Evolutionary conservation across 2,329 filamentous ascomycete genomes (phyloP).

Genomic region (Colletotrichum orchidophilum): DNA sequence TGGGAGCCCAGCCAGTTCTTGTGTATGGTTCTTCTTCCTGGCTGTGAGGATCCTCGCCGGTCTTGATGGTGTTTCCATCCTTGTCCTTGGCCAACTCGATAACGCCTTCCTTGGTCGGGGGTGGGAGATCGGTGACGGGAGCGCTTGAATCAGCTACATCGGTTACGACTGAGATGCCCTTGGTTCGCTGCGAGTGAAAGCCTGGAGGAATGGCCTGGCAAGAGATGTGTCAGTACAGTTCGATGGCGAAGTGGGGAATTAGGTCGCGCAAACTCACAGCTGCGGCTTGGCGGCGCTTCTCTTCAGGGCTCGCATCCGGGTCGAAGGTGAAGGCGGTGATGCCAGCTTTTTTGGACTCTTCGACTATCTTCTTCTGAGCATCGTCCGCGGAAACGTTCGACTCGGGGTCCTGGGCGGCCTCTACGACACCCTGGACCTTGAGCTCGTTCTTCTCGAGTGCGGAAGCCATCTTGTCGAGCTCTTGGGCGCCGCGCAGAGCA

Average conservation of each 20-base stretch:
- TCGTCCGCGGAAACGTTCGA: slow-evolving; percentile 74
- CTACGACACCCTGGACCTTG: slow-evolving; percentile 82
- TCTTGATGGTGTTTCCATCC: slow-evolving; percentile 56
- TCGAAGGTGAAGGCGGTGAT: slow-evolving; percentile 86
- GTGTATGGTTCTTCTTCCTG: slow-evolving; percentile 58
- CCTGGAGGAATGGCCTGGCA: slow-evolving; percentile 69
- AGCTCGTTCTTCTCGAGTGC: slow-evolving; percentile 64
- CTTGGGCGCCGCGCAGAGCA: slow-evolving; percentile 22
- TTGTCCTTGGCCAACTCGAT: slow-evolving; percentile 63
- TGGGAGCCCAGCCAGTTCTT: slow-evolving; percentile 86
- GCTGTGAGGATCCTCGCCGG: slow-evolving; percentile 63
- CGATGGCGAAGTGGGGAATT: not conserved
- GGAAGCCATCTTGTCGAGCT: slow-evolving; percentile 39
- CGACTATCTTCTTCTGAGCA: slow-evolving; percentile 77
- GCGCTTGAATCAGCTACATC: slow-evolving; percentile 75
- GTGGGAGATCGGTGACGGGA: slow-evolving; percentile 79
- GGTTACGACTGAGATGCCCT: slow-evolving; percentile 77
- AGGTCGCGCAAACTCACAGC: slow-evolving; percentile 65
- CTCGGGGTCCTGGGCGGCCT: slow-evolving; percentile 78
- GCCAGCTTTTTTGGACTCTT: slow-evolving; percentile 82
- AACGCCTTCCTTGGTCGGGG: slow-evolving; percentile 76
- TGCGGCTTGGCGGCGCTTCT: slow-evolving; percentile 84
- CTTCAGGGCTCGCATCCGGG: slow-evolving; percentile 81
- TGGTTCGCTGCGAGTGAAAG: slow-evolving; percentile 69
- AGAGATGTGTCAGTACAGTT: slow-evolving; percentile 24